Evolutionary conservation across 148 eudicot species (phyloP), one percentile per base, ranked within the genome.

Genomic region (Heliosperma pusillum): DNA sequence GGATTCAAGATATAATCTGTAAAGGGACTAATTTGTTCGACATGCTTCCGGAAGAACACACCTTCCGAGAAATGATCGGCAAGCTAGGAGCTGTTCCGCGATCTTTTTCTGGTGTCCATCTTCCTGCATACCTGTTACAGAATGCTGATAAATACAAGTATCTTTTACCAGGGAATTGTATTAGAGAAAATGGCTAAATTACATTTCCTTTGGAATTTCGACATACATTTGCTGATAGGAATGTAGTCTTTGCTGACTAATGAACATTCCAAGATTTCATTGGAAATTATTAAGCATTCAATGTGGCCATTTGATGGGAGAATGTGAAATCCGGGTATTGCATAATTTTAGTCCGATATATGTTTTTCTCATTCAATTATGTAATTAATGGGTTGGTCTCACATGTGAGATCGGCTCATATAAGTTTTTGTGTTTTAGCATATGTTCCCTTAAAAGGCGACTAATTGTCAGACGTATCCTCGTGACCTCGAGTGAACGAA

Each of bases 51-150:
- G 55, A 50, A 50, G 55, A 50, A 50, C 55, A 50, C 19, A 50
- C 55, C 4, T 50, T 50, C 4, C 15, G 55, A 50, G 55, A 50
- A 50, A 50, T 50, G 55, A 50, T 50, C 0, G 55, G 55, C 17
- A 50, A 50, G 4, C 13, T 50, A 17, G 55, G 55, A 50, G 55
- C 55, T 12, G 55, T 50, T 50, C 55, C 55, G 19, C 55, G 40
- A 4, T 74, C 76, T 2, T 74, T 42, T 62, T 74, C 76, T 2
- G 76, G 69, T 42, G 69, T 74, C 42, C 69, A 74, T 22, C 76
- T 74, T 62, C 76, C 76, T 2, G 55, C 69, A 0, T 74, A 74
- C 22, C 17, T 74, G 21, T 12, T 62, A 8, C 30, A 74, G 36
- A 64, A 62, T 61, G 58, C 76, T 44, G 50, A 64, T 1, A 62